Evolutionary conservation across 768 basidiomycete genomes (phyloP), one percentile per base, ranked within the genome.

Genomic region (Podaxis sp.): DNA sequence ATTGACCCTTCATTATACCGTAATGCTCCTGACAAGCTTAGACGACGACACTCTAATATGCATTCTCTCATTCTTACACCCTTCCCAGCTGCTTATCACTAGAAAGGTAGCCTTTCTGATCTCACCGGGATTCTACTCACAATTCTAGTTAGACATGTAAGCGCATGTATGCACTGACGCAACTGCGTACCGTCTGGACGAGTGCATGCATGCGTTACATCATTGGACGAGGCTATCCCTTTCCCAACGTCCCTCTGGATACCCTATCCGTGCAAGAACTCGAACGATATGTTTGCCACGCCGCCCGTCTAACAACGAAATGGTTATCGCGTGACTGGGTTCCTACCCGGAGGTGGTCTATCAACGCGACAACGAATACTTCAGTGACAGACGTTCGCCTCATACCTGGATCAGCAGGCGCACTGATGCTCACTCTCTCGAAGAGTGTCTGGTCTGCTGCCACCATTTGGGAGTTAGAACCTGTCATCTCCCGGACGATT

Each of bases 391-490:
- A 85, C 11, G 75, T 89, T 15, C 80, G 76, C 13, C 84, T 90
- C 65, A 59, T 89, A 0, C 82, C 80, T 7, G 79, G 79, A 4
- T 71, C 71, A 41, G 77, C 71, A 1, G 78, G 75, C 6, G 73
- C 70, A 49, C 79, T 82, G 70, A 57, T 89, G 3, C 55, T 87
- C 59, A 83, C 83, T 6, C 77, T 85, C 8, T 85, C 85, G 3
- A 82, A 82, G 63, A 77, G 79, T 5, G 81, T 90, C 55, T 90
- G 88, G 88, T 84, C 84, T 43, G 74, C 77, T 17, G 66, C 89
- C 52, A 75, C 78, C 1, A 66, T 86, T 19, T 88, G 88, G 85
- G 78, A 84, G 59, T 66, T 84, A 24, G 64, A 69, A 8, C 69
- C 72, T 13, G 63, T 55, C 17, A 38, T 55, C 4, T 64, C 71